These are phyloP conservation scores for Quercus robur DNA, from an alignment of 306 rosid genomes.

Conservation along the genomic window DNA sequence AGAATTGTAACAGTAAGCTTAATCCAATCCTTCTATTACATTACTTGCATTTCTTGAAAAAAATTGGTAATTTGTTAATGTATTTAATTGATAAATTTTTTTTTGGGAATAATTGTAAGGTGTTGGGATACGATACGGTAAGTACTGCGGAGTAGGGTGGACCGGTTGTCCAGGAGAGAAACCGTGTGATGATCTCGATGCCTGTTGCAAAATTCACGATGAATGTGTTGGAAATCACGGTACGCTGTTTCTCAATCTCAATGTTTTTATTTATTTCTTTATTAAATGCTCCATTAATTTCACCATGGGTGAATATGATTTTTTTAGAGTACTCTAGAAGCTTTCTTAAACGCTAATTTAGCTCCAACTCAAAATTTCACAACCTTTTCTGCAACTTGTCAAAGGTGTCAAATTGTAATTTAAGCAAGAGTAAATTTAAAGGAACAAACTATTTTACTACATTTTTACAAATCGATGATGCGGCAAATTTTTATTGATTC, in stretches of 20 bases:
- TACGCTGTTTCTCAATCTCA: constrained; percentile 1
- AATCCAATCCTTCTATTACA: neutral
- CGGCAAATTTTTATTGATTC: too few species aligned
- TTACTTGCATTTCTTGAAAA: neutral
- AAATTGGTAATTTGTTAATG: neutral
- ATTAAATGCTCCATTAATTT: too few species aligned
- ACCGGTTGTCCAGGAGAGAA: constrained; percentile 77
- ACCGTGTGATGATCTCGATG: constrained; percentile 90
- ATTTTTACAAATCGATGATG: too few species aligned
- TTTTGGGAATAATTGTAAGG: constrained; percentile 23
- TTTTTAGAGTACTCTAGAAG: too few species aligned
- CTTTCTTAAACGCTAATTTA: too few species aligned
- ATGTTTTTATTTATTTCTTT: too few species aligned
- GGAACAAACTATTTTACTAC: fast-evolving
- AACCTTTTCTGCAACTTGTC: too few species aligned
- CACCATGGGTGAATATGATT: too few species aligned
- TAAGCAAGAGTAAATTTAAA: too few species aligned
- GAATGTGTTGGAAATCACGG: constrained; percentile 66
- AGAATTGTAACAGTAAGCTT: constrained; percentile 62
- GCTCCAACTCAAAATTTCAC: too few species aligned
- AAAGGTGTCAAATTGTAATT: too few species aligned
- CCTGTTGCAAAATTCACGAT: constrained; percentile 86
- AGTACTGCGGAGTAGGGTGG: constrained; percentile 85
- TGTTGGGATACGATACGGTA: constrained; percentile 71
- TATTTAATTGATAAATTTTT: neutral